phyloP scores from a whole-genome alignment of 2,329 filamentous ascomycete species.

The Fusarium tricinctum region DNA sequence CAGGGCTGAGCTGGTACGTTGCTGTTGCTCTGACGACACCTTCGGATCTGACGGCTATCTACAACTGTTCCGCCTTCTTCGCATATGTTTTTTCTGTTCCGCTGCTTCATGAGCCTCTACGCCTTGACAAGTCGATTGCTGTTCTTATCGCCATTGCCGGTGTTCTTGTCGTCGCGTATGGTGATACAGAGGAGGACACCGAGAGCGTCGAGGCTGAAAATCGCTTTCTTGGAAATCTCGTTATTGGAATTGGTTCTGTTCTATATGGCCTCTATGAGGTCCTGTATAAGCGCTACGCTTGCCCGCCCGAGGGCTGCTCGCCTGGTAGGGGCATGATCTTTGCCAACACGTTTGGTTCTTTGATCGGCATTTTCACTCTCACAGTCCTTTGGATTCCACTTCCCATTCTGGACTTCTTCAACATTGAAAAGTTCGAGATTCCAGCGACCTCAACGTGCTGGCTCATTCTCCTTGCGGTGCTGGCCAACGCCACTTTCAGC shows the following conservation, averaged over 20 bases:
- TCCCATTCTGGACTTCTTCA: conserved; percentile 83
- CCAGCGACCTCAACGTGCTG: conserved; percentile 83
- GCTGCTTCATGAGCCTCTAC: conserved; percentile 85
- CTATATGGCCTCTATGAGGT: conserved; percentile 98
- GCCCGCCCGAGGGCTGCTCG: conserved; percentile 88
- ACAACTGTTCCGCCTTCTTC: conserved; percentile 99
- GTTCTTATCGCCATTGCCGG: conserved; percentile 89
- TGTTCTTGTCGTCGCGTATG: conserved; percentile 95
- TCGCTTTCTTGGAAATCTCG: conserved; percentile 85
- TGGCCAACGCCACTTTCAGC: conserved; percentile 92
- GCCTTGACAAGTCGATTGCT: conserved; percentile 86
- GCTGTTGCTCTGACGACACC: conserved; percentile 94
- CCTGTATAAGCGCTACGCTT: conserved; percentile 92
- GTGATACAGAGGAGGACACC: conserved; percentile 71
- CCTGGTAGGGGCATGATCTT: conserved; percentile 95
- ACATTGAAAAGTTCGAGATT: conserved; percentile 85
- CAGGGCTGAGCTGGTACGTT: conserved; percentile 94
- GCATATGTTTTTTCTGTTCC: conserved; percentile 97
- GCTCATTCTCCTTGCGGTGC: conserved; percentile 83
- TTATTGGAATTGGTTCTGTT: conserved; percentile 91
- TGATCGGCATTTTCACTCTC: conserved; percentile 90
- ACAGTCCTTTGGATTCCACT: conserved; percentile 92
- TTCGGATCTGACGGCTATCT: conserved; percentile 95
- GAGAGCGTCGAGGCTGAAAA: conserved; percentile 69
- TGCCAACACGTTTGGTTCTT: conserved; percentile 89